A percentile compares a stretch with the other conserved stretches of the same genome.
These are phyloP conservation scores for Decorospora gaudefroyi DNA, from an alignment of 2,329 filamentous ascomycete species.

Conservation along the genomic window DNA sequence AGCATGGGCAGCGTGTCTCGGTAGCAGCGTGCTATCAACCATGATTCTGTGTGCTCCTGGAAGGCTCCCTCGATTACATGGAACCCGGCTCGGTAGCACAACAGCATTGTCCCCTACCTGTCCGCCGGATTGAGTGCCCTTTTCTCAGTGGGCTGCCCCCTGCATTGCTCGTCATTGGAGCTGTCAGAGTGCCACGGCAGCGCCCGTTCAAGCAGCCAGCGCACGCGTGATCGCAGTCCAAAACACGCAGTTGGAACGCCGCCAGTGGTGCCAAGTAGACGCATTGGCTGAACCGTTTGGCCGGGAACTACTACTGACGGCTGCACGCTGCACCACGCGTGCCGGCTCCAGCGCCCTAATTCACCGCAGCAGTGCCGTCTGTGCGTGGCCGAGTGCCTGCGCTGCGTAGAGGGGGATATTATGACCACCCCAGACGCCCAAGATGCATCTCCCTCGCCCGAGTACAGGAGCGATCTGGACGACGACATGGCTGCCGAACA, in stretches of 20 bases:
- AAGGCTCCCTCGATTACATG: slow-evolving; percentile 46
- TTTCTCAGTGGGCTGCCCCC: slow-evolving; percentile 22
- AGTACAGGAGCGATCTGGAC: slow-evolving; percentile 50
- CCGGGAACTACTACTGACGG: slow-evolving; percentile 47
- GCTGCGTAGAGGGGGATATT: slow-evolving; percentile 47
- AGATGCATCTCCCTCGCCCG: slow-evolving; percentile 55
- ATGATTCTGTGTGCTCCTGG: slow-evolving; percentile 41
- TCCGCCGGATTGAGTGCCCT: slow-evolving; percentile 43
- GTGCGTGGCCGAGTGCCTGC: slow-evolving; percentile 38
- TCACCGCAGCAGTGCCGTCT: slow-evolving; percentile 39
- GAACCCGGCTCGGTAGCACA: slow-evolving; percentile 45
- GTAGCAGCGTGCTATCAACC: slow-evolving; percentile 38
- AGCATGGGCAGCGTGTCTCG: slow-evolving; percentile 44
- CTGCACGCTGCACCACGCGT: slow-evolving; percentile 49
- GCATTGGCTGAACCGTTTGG: slow-evolving; percentile 47
- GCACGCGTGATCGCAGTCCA: slow-evolving; percentile 50
- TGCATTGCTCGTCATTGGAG: slow-evolving; percentile 35
- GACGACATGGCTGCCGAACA: slow-evolving; percentile 53
- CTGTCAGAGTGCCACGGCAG: slow-evolving; percentile 43
- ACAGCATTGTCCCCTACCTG: slow-evolving; percentile 48
- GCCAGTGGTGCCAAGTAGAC: slow-evolving; percentile 35
- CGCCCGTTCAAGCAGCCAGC: slow-evolving; percentile 43
- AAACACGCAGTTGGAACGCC: slow-evolving; percentile 50
- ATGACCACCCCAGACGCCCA: slow-evolving; percentile 55
- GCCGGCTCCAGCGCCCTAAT: slow-evolving; percentile 42